Base-by-base conservation (phyloP, 2,329 filamentous ascomycete genomes). In the Waltergamsia citrina region DNA sequence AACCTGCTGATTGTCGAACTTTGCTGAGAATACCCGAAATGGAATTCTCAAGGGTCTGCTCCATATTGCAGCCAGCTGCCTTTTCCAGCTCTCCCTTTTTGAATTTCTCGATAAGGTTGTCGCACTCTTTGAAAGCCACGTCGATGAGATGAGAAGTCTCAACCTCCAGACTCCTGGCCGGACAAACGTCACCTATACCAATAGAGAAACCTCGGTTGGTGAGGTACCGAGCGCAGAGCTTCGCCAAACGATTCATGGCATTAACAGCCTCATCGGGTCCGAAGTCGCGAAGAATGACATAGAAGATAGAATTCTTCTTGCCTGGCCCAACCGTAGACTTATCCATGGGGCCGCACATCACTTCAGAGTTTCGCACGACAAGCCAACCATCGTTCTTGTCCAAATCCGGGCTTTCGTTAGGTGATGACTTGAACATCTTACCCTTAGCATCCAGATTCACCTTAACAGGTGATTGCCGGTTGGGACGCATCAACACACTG, bases 311-410 rank as follows among this genome's bases (percentile, higher is more conserved):
- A 54, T 94, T 90, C 53, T 98, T 98, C 66, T 96, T 96, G 47
- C 92, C 92, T 6, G 85, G 79, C 46, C 92, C 92, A n/a, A 98
- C 85, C 0, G 88, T 96, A 2, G 85, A 84, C 60, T 98, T 98
- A 65, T 98, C 92, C 87, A 96, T 95, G 39, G 81, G 75, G 40
- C 92, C 92, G 51, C 90, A 96, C 85, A 98, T 94, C 41, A 96
- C 79, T 54, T 95, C 88, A 0, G 90, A 96, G 53, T 98, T 96
- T 37, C 90, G 83, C 41, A 98, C 81, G 11, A 94, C 86, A 8
- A 98, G 67, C 73, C 85, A 96, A 7, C 81, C 79, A 54, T 98
- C 92, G 44, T 92, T 85, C 12, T 83, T 76, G 48, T 90, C 85
- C 62, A 94, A 79, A 42, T 85, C 79, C 2, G 79, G 76, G 29